Conservation (phyloP, 2,329 filamentous ascomycete genomes). For the Colletotrichum viniferum region DNA sequence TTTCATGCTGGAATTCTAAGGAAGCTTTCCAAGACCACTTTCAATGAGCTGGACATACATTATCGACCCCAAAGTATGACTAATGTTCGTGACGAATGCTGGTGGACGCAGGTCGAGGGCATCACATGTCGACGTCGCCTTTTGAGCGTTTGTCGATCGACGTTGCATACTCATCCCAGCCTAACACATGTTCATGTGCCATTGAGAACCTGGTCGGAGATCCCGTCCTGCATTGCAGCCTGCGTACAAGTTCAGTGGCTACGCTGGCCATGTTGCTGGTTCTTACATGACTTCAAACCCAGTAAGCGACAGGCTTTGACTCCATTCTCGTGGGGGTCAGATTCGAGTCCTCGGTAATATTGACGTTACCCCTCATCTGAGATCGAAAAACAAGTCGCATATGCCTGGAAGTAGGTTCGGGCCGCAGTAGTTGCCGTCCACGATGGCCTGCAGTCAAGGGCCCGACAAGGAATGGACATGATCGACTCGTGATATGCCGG, state of each 20-base stretch:
- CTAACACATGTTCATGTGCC: neutral
- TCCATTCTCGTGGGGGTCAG: neutral
- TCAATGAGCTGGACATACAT: neutral
- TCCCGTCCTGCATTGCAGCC: neutral
- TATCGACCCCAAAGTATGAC: neutral
- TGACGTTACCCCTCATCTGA: neutral
- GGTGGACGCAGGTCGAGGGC: neutral
- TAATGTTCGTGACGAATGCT: neutral
- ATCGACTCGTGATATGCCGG: neutral
- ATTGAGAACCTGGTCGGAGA: neutral
- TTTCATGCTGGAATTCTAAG: neutral
- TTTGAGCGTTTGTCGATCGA: neutral
- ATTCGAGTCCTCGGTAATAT: neutral
- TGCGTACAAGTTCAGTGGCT: neutral
- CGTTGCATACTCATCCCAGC: neutral
- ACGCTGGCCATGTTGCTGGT: neutral
- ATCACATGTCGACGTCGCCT: neutral
- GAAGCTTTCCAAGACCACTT: neutral
- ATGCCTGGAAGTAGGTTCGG: neutral
- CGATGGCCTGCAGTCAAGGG: neutral
- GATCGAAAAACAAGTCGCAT: neutral
- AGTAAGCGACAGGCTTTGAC: neutral
- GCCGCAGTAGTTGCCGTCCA: neutral
- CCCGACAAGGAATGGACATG: neutral
- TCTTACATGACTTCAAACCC: neutral